Percentiles rank a stretch among this genome's conserved stretches.
Evolutionary conservation across 2,329 filamentous ascomycete genomes (phyloP).

Genomic region (Pyricularia sp.): DNA sequence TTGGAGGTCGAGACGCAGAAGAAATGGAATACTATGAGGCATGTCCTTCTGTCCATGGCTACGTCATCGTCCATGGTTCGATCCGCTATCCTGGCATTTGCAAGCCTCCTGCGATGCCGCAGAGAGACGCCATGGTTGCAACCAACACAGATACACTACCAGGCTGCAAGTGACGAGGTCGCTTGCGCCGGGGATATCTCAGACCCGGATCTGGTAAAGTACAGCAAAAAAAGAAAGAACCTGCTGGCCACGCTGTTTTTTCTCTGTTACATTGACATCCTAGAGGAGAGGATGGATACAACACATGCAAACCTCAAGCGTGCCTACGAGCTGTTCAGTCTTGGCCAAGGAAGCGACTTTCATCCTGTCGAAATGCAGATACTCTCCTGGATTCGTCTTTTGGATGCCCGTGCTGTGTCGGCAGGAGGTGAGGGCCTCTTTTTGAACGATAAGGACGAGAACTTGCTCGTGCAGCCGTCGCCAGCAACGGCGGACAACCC

Average conservation of each 20-base stretch:
- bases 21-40: constrained; percentile 35
- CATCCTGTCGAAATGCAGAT: constrained; percentile 30
- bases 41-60: constrained; percentile 34
- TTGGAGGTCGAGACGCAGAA: constrained; percentile 39
- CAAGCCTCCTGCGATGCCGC: constrained; percentile 28
- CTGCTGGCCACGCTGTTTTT: constrained; percentile 39
- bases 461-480: constrained; percentile 29
- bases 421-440: constrained; percentile 43
- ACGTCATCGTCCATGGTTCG: constrained; percentile 31
- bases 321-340: constrained; percentile 33
- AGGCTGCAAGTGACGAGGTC: constrained; percentile 22
- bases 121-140: constrained; percentile 18
- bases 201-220: constrained; percentile 10
- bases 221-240: constrained; percentile 23
- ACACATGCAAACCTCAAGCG: constrained; percentile 36
- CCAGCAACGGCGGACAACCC: constrained; percentile 20
- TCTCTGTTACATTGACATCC: constrained; percentile 38
- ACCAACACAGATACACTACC: constrained; percentile 24
- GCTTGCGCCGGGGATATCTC: constrained; percentile 6
- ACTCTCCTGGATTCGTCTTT: constrained; percentile 39
- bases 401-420: constrained; percentile 41
- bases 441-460: constrained; percentile 33
- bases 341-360: constrained; percentile 23
- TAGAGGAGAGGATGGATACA: constrained; percentile 27
- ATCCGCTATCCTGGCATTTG: constrained; percentile 37